Conservation (phyloP, 352 stramenopile genomes). For the Blastocystis sp. region DNA sequence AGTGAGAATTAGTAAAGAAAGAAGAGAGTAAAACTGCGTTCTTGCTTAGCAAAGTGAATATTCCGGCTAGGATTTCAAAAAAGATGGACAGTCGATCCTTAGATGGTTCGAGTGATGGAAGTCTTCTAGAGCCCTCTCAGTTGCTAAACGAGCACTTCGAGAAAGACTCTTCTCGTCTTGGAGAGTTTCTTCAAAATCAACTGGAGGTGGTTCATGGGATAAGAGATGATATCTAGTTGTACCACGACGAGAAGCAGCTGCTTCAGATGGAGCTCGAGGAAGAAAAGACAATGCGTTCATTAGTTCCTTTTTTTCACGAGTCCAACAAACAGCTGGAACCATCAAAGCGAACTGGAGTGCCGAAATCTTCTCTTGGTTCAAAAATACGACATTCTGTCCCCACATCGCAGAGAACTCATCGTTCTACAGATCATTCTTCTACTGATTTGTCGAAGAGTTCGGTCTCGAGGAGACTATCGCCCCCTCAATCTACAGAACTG, state of each 20-base stretch:
- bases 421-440: neutral
- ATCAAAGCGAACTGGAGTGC: neutral
- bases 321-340: neutral
- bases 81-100: neutral
- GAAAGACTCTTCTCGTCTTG: neutral
- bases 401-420: neutral
- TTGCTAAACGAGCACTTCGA: neutral
- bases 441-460: neutral
- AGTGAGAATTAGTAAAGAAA: neutral
- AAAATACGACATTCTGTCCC: neutral
- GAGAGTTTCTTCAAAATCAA: conserved; percentile 4
- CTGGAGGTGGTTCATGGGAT: neutral
- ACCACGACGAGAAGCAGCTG: neutral
- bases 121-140: neutral
- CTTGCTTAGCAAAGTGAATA: neutral
- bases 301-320: neutral
- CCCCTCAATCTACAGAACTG: neutral
- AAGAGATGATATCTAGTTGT: neutral
- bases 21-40: conserved; percentile 2
- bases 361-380: neutral
- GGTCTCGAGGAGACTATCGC: neutral
- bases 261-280: conserved; percentile 6
- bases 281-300: neutral
- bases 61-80: neutral
- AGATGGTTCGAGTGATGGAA: neutral